These are phyloP conservation scores for Trichomonas tenax DNA, from an alignment of 208 protist species.

Conservation along the genomic window DNA sequence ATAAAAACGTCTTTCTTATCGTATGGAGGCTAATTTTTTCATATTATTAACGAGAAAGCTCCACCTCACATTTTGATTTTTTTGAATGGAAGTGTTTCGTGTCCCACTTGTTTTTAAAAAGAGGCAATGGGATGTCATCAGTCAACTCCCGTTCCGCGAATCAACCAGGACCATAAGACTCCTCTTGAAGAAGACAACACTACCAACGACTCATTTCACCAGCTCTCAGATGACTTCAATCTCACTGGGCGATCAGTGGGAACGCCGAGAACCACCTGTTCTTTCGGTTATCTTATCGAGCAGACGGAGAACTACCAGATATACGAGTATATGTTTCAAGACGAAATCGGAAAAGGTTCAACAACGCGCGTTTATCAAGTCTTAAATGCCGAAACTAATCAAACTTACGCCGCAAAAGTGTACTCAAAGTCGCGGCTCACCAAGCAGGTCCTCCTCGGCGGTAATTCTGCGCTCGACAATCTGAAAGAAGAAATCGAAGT, in stretches of 20 bases:
- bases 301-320: not conserved
- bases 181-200: not conserved
- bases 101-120: too few relatives aligned
- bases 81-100: too few relatives aligned
- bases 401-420: constrained; percentile 1
- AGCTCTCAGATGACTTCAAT: not conserved
- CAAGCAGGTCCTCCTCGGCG: not conserved
- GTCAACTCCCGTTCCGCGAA: not conserved
- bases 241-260: not conserved
- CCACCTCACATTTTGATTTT: too few relatives aligned
- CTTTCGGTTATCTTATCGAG: not conserved
- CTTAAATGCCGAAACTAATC: not conserved
- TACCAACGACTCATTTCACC: not conserved
- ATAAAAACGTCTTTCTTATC: too few relatives aligned
- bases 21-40: too few relatives aligned
- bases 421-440: not conserved
- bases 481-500: not conserved
- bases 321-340: not conserved
- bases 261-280: not conserved
- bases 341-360: not conserved
- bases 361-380: not conserved
- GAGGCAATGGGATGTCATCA: not conserved
- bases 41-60: too few relatives aligned
- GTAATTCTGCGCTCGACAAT: not conserved
- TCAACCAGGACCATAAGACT: not conserved